Evolutionary conservation across 176 grass and related monocot species (phyloP).

Genomic region (Saccharum spontaneum): DNA sequence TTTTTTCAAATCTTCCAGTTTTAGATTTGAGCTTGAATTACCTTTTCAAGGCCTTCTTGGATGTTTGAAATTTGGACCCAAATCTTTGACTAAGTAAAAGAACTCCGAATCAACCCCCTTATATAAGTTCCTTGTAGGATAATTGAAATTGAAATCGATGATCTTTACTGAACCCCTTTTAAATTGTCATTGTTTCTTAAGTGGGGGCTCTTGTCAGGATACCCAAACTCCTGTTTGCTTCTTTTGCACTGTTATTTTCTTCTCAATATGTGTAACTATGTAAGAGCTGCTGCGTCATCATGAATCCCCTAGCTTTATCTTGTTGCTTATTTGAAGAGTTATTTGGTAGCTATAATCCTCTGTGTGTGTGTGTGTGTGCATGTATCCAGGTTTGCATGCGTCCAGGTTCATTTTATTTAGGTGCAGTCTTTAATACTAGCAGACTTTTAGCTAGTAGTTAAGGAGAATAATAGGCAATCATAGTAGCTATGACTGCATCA

Average conservation of each 20-base stretch:
- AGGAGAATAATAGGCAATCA: background rate
- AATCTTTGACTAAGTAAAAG: background rate
- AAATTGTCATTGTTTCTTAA: background rate
- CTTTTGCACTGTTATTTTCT: conserved; percentile 1
- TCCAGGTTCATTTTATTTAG: background rate
- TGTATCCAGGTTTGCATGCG: no score
- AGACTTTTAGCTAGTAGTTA: background rate
- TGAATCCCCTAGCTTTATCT: background rate
- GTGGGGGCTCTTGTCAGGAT: conserved; percentile 18
- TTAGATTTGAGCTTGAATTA: background rate
- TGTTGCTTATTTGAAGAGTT: conserved; percentile 19
- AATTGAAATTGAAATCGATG: conserved; percentile 8
- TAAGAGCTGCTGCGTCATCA: background rate
- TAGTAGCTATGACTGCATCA: background rate
- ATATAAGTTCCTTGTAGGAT: background rate
- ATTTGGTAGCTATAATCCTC: background rate
- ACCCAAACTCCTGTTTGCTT: background rate
- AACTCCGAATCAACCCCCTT: background rate
- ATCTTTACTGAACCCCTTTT: background rate
- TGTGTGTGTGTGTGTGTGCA: no score
- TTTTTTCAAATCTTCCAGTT: background rate
- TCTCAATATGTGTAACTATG: background rate
- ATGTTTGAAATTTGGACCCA: background rate
- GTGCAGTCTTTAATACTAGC: background rate
- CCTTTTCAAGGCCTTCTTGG: background rate